These are phyloP conservation scores for Scolecobasidium constrictum DNA, from an alignment of 2,329 filamentous ascomycete species.

Conservation along the genomic window DNA sequence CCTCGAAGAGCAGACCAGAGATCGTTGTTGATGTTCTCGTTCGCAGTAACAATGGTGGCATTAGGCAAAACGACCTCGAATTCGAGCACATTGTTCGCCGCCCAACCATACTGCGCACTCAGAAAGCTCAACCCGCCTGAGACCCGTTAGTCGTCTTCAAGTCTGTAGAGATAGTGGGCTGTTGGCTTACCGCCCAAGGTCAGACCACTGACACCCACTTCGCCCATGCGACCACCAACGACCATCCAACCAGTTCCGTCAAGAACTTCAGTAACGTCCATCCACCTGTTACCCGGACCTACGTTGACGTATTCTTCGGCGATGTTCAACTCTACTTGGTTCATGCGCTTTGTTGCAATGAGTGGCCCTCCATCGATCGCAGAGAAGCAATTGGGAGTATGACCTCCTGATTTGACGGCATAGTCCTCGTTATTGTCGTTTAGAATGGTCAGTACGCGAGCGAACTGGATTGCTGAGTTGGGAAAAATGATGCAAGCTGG, in stretches of 20 bases:
- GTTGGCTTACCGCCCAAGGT: constrained; percentile 8
- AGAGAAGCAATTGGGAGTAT: constrained; percentile 24
- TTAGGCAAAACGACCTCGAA: constrained; percentile 39
- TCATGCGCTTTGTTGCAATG: constrained; percentile 24
- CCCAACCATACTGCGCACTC: constrained; percentile 39
- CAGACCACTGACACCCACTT: constrained; percentile 8
- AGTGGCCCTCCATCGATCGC: constrained; percentile 25
- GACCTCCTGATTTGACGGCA: constrained; percentile 29
- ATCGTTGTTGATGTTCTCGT: constrained; percentile 25
- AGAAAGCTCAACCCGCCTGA: constrained; percentile 33
- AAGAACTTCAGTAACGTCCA: constrained; percentile 25
- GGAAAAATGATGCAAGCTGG: constrained; percentile 29
- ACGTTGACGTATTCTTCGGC: constrained; percentile 24
- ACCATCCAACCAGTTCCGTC: constrained; percentile 23
- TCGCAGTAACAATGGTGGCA: constrained; percentile 32
- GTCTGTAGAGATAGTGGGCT: constrained; percentile 14
- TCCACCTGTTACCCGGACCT: constrained; percentile 29
- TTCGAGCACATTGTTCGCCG: constrained; percentile 35
- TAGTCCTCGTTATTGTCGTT: constrained; percentile 14
- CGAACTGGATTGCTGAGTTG: constrained; percentile 21
- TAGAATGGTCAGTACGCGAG: constrained; percentile 16
- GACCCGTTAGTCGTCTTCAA: constrained; percentile 6
- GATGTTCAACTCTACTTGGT: constrained; percentile 24
- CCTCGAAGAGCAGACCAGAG: constrained; percentile 32
- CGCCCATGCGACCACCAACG: constrained; percentile 17